Percentiles rank a stretch among this genome's conserved stretches.
Evolutionary conservation across 306 rosid species (phyloP).

Genomic region (Spatholobus suberectus): DNA sequence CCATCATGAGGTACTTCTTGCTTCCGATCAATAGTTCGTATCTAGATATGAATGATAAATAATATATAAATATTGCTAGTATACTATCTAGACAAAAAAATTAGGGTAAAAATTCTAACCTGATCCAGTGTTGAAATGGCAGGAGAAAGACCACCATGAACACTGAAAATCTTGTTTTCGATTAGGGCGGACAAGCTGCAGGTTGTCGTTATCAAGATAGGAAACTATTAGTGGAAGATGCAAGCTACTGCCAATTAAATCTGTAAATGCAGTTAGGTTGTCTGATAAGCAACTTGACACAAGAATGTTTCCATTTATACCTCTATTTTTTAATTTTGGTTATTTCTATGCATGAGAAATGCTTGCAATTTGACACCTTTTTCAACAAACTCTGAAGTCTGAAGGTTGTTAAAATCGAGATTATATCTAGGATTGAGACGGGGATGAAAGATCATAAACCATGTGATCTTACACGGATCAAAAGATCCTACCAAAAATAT

Average conservation of each 20-base stretch:
- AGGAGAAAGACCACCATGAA: slow-evolving; percentile 99
- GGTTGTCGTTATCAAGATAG: slow-evolving; percentile 30
- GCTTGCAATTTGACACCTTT: not conserved
- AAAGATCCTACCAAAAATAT: not conserved
- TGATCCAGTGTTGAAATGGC: slow-evolving; percentile 94
- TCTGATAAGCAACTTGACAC: slow-evolving; percentile 32
- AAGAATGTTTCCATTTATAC: slow-evolving; percentile 24
- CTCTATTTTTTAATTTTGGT: not conserved
- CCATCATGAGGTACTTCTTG: slow-evolving; percentile 99
- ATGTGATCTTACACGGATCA: not conserved
- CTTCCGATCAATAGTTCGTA: slow-evolving; percentile 92
- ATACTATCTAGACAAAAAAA: slow-evolving; percentile 28
- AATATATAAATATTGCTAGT: slow-evolving; percentile 18
- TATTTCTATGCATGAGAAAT: not conserved
- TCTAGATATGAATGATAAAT: slow-evolving; percentile 53
- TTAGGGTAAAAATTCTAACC: slow-evolving; percentile 53
- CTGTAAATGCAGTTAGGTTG: slow-evolving; percentile 18
- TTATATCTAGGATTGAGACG: not conserved
- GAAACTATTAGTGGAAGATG: slow-evolving; percentile 33
- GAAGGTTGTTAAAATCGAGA: not conserved
- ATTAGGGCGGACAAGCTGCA: slow-evolving; percentile 94
- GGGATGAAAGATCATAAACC: not conserved
- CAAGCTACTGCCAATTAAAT: slow-evolving; percentile 26
- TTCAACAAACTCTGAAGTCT: not conserved
- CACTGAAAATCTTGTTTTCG: slow-evolving; percentile 93